Conservation (phyloP, 345 rosid genomes). For the Nephelium lappaceum region DNA sequence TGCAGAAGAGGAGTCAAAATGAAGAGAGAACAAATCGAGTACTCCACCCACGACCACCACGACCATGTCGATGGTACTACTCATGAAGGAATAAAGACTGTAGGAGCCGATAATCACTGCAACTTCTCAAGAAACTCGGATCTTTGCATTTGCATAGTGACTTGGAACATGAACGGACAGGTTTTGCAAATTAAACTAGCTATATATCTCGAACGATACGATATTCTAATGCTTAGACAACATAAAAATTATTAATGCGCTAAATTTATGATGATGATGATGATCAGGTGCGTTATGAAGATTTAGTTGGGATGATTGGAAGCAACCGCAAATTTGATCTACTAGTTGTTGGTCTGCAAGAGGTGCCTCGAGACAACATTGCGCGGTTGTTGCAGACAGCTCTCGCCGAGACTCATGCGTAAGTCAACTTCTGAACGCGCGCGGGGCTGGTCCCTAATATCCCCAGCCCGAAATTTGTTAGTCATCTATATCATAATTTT, state of each 20-base stretch:
- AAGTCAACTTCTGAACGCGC: slow-evolving; percentile 6
- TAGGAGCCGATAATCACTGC: slow-evolving; percentile 40
- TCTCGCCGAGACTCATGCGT: slow-evolving; percentile 44
- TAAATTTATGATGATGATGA: background rate
- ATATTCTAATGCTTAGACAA: background rate
- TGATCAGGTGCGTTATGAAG: slow-evolving; percentile 40
- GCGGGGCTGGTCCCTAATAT: no score
- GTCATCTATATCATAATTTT: no score
- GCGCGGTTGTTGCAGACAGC: slow-evolving; percentile 39
- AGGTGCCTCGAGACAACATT: slow-evolving; percentile 44
- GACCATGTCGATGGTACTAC: background rate
- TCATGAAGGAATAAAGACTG: slow-evolving; percentile 57
- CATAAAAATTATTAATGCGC: background rate
- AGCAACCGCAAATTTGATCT: slow-evolving; percentile 45
- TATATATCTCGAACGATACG: no score
- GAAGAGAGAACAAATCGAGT: slow-evolving; percentile 28
- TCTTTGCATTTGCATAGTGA: slow-evolving; percentile 62
- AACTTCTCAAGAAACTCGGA: slow-evolving; percentile 52
- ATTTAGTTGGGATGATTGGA: slow-evolving; percentile 47
- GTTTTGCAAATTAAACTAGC: slow-evolving; percentile 19
- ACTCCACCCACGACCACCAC: slow-evolving; percentile 1
- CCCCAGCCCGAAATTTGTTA: no score
- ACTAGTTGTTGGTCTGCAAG: slow-evolving; percentile 55
- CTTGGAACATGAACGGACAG: slow-evolving; percentile 90
- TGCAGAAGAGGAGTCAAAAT: slow-evolving; percentile 26